Base-by-base conservation (phyloP, 2,329 filamentous ascomycete species). In the Pseudogymnoascus verrucosus region DNA sequence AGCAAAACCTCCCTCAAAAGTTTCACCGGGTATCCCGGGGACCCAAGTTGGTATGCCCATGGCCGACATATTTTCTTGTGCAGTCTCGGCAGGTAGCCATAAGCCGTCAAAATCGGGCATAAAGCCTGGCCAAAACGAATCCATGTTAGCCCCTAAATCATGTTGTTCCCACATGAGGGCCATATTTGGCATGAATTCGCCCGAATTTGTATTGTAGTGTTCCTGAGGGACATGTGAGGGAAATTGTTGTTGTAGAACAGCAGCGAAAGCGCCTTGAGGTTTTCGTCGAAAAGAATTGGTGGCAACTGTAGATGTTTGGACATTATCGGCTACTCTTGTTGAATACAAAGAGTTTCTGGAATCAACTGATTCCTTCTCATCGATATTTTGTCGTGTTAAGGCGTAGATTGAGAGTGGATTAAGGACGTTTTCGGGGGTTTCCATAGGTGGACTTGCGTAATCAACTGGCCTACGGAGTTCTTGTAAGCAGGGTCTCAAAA, bases 341-440 rank as follows among this genome's bases (percentile, higher is more conserved):
- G 16, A 40, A 19, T 61, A 34, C 54, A 64, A 2, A 64, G 62
- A 10, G 61, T 65, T 34, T 57, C 57, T 7, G 62, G 66, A 4
- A 57, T 71, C 69, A 11, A 68, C 68, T 5, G 69, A 69, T 54
- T 71, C 69, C 59, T 67, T 44, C 62, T 71, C 70, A 2, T 68
- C 67, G 10, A 71, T 69, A 8, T 67, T 66, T 60, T 69, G 71
- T 12, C 70, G 66, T 1, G 70, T 69, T 66, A 71, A 67, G 23
- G 69, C 67, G 36, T 68, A 71, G 14, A 71, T 71, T 5, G 69
- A 70, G 11, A 71, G 34, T 1, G 70, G 70, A 31, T 71, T 70
- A 1, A 71, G 66, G 11, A 71, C 70, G 21, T 71, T 70, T 26
- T 70, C 70, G 3, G 69, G 70, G 2, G 68, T 66, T 59, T 65